Evolutionary conservation across 345 rosid species (phyloP).

Genomic region (Moricandia arvensis): DNA sequence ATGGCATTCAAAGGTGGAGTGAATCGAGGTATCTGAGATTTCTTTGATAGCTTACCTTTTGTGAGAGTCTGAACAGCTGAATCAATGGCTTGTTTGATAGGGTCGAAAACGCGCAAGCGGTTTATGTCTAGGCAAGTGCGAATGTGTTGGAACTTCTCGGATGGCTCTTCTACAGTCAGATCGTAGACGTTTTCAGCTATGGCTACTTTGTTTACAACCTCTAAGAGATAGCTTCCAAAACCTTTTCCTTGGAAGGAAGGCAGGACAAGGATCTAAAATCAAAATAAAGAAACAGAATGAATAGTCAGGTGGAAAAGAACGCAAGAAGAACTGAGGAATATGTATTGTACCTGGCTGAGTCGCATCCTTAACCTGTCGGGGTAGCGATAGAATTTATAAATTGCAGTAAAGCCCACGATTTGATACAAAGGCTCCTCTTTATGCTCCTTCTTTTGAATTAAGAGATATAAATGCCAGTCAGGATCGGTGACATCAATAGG

Average conservation of each 20-base stretch:
- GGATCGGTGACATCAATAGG: conserved; percentile 93
- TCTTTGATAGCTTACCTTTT: conserved; percentile 68
- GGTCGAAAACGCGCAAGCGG: conserved; percentile 56
- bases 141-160: conserved; percentile 74
- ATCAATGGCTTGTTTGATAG: conserved; percentile 55
- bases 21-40: conserved; percentile 51
- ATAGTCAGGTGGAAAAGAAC: background rate
- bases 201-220: conserved; percentile 69
- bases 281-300: conserved; percentile 4
- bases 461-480: conserved; percentile 82
- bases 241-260: conserved; percentile 87
- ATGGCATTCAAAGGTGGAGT: conserved; percentile 56
- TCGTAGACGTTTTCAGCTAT: conserved; percentile 69
- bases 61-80: conserved; percentile 55
- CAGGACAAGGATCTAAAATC: conserved; percentile 71
- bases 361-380: conserved; percentile 77
- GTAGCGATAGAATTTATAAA: conserved; percentile 78
- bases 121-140: conserved; percentile 67
- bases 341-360: conserved; percentile 71
- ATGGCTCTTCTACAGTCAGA: conserved; percentile 90
- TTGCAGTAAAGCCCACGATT: conserved; percentile 72
- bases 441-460: conserved; percentile 55
- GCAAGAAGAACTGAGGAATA: background rate
- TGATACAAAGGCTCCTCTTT: conserved; percentile 43
- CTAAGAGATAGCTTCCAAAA: conserved; percentile 66